A percentile compares a stretch with the other conserved stretches of the same genome.
Conservation (phyloP, 177 flowering plant species). For the Vitis hybrid region DNA sequence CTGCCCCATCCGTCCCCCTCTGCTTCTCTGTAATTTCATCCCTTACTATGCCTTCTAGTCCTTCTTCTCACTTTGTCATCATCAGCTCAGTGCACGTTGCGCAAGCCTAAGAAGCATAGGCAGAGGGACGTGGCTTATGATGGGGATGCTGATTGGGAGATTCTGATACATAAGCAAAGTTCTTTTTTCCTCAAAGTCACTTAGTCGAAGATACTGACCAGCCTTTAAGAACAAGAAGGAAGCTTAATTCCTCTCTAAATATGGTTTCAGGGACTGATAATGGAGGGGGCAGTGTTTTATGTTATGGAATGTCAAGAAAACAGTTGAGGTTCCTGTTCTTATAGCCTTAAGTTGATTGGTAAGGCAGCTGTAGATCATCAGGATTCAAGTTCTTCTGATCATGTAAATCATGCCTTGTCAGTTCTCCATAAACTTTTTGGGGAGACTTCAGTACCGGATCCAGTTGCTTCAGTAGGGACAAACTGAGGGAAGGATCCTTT, state of each 20-base stretch:
- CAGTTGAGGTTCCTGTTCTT: conserved; percentile 95
- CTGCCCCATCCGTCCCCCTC: no score
- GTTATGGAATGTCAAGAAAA: conserved; percentile 98
- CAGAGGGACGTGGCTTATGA: conserved; percentile 98
- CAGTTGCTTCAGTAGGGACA: conserved; percentile 93
- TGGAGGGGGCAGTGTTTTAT: conserved; percentile 90
- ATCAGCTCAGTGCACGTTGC: conserved; percentile 43
- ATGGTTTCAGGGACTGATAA: conserved; percentile 42
- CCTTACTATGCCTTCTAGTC: no score
- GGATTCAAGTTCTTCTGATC: conserved; percentile 56
- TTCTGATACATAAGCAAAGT: conserved; percentile 47
- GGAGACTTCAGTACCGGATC: conserved; percentile 73
- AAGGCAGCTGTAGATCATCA: conserved; percentile 89
- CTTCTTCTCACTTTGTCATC: conserved; percentile 7
- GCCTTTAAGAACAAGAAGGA: conserved; percentile 40
- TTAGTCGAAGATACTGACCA: conserved; percentile 28
- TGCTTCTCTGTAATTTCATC: no score
- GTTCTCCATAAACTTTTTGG: conserved; percentile 95
- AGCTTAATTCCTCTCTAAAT: conserved; percentile 33
- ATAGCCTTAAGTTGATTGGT: conserved; percentile 88
- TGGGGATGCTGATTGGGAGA: conserved; percentile 91
- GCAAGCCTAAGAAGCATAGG: conserved; percentile 63
- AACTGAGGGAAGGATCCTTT: conserved; percentile 99
- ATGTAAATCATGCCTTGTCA: conserved; percentile 76
- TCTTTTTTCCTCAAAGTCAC: conserved; percentile 33